Evolutionary conservation across 495 filamentous ascomycete genomes (phyloP), one percentile per base, ranked within the genome.

Genomic region (Daldinia vernicosa): DNA sequence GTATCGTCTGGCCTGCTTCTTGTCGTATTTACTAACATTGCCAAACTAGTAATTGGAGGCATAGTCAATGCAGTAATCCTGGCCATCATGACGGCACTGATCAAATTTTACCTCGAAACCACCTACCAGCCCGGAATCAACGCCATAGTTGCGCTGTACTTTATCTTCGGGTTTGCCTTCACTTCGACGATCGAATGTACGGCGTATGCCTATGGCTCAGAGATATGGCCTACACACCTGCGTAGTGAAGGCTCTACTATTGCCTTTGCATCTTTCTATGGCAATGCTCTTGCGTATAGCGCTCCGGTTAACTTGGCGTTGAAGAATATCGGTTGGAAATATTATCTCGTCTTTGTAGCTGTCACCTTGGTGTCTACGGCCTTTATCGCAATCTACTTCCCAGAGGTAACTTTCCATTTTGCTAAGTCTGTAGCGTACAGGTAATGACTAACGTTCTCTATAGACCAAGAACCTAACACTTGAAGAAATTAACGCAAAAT

Each of bases 231-330:
- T 8, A 69, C 59, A 8, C 58, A 69, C 22, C 51, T 69, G 11
- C 66, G 66, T 43, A 63, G 59, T n/a, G 59, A 69, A 54, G 66
- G 66, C 1, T 69, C 66, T 27, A 69, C 66, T 15, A 19, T 69
- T 28, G 43, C 30, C 19, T 69, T 40, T 14, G 52, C 59, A n/a
- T 69, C 59, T 1, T 63, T 63, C 52, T 69, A 58, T 22, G 58
- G 51, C 17, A 68, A 69, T 22, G 40, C 53, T 51, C 59, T 63
- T 43, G 66, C 66, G 22, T 69, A 63, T 39, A 63, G 58, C 15
- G 52, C 66, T 1, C 66, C 60, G 19, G 12, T 69, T 7, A 69
- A 69, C 17, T 17, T 66, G 7, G 70, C 65, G 3, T 47, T 72
- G 15, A 52, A 68, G 22, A 69, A 57, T 19, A 69, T 69, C n/a